Conservation (phyloP, 2,329 filamentous ascomycete genomes). For the Hymenoscyphus fructigenus region DNA sequence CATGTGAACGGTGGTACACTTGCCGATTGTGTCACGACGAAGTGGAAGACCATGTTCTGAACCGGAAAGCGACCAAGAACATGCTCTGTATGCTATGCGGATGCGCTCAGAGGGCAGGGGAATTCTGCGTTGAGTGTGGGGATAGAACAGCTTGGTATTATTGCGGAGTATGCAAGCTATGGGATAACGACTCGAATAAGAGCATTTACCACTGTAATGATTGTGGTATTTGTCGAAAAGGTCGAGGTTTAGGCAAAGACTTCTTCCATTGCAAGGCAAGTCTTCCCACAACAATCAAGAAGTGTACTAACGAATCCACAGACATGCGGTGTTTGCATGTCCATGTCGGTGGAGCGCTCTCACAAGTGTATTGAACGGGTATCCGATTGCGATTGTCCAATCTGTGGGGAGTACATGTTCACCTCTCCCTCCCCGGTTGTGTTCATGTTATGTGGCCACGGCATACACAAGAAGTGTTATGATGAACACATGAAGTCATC, state of each 20-base stretch:
- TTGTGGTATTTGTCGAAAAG: constrained; percentile 91
- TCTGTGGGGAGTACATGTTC: constrained; percentile 96
- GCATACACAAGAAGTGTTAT: constrained; percentile 89
- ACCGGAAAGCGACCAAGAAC: constrained; percentile 81
- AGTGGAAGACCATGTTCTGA: constrained; percentile 73
- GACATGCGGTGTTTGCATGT: constrained; percentile 92
- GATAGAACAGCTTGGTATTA: constrained; percentile 84
- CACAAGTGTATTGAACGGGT: constrained; percentile 95
- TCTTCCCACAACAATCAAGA: background rate
- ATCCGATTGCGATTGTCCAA: constrained; percentile 93
- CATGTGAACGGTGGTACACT: constrained; percentile 89
- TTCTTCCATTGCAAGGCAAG: constrained; percentile 96
- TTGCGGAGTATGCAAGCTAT: constrained; percentile 91
- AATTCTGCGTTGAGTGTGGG: constrained; percentile 75
- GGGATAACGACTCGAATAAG: constrained; percentile 90
- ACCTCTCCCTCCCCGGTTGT: constrained; percentile 85
- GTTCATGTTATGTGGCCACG: constrained; percentile 94
- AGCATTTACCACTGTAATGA: constrained; percentile 95
- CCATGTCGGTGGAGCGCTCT: constrained; percentile 77
- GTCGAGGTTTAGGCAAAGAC: constrained; percentile 89
- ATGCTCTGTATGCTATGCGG: constrained; percentile 98
- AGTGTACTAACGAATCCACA: constrained; percentile 38
- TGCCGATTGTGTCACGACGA: constrained; percentile 94
- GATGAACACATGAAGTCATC: constrained; percentile 83
- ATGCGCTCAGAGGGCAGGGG: constrained; percentile 77